phyloP scores from a whole-genome alignment of 805 yeast species.

The Pichia thaimueangensis region DNA sequence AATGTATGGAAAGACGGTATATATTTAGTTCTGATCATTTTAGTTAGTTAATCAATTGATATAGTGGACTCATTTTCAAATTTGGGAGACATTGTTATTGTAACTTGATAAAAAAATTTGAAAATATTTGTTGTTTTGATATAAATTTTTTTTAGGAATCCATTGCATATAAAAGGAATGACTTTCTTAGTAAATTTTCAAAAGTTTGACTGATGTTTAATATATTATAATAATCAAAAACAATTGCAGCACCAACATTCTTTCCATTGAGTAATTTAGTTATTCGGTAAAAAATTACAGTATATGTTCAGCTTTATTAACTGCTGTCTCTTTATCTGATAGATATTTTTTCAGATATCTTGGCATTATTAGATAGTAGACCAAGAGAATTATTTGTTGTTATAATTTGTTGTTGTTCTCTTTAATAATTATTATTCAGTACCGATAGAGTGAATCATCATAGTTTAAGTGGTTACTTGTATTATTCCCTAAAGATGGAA shows the following conservation, averaged over 20 bases:
- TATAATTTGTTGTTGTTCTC: too few species aligned
- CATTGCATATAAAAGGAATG: slow-evolving; percentile 7
- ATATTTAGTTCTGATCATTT: slow-evolving; percentile 8
- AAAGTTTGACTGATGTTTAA: too few species aligned
- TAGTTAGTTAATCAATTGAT: slow-evolving; percentile 4
- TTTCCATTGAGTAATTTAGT: neutral
- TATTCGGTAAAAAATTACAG: too few species aligned
- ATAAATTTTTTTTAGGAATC: slow-evolving; percentile 11
- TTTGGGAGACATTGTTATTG: slow-evolving; percentile 5
- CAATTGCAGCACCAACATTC: slow-evolving; percentile 7
- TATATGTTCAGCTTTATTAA: neutral
- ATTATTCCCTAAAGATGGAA: slow-evolving; percentile 1
- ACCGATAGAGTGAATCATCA: too few species aligned
- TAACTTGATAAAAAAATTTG: neutral
- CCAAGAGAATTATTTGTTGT: too few species aligned
- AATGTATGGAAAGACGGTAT: slow-evolving; percentile 3
- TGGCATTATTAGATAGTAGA: slow-evolving; percentile 11
- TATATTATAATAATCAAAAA: too few species aligned
- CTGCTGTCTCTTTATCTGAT: slow-evolving; percentile 2
- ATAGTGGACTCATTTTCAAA: slow-evolving; percentile 8
- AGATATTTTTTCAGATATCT: neutral
- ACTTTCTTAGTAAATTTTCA: slow-evolving; percentile 7
- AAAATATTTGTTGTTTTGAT: slow-evolving; percentile 8
- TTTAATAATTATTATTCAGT: too few species aligned
- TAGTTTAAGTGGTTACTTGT: too few species aligned